Evolutionary conservation across 768 basidiomycete genomes (phyloP), one percentile per base, ranked within the genome.

Genomic region (Podaxis sp.): DNA sequence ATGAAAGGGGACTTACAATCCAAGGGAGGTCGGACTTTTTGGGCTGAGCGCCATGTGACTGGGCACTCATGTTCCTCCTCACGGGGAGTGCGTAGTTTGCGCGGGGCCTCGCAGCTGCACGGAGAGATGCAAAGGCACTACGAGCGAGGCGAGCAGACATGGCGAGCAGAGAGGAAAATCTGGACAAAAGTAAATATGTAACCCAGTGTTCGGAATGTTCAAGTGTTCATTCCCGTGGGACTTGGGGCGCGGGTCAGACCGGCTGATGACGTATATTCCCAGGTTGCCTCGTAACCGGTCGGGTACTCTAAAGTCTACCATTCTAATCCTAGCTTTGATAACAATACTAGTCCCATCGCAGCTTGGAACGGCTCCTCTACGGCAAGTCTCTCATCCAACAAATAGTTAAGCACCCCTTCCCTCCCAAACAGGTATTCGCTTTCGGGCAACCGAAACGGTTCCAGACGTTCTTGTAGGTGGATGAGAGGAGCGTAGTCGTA

Each of bases 331-430:
- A 78, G 72, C 57, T 73, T 72, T 15, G 77, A 75, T 60, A 79
- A 68, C 52, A 79, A 73, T 5, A 79, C 74, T 33, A 82, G 68
- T 22, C 79, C 79, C 79, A 83, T 82, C 8, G 82, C 77, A n/a
- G 78, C 80, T 61, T 77, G 75, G 63, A 83, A 82, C 22, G 80
- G 77, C 59, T 78, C 78, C 22, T 69, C 68, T 37, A 59, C 63
- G 4, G 69, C 71, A 43, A 81, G 66, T 11, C 66, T 68, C 37
- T 75, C 73, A 61, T 78, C 73, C 7, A 79, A 66, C 61, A 80
- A 65, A 24, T 69, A 69, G 25, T 71, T 68, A 50, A 74, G 65
- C 43, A 79, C 59, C 27, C 64, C 66, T 19, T 69, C 64, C 55
- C 70, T 55, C 27, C 61, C 54, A 37, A 62, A 65, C n/a, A 53